Evolutionary conservation across 2,329 filamentous ascomycete genomes (phyloP).

Genomic region (Rasamsonia emersonii): DNA sequence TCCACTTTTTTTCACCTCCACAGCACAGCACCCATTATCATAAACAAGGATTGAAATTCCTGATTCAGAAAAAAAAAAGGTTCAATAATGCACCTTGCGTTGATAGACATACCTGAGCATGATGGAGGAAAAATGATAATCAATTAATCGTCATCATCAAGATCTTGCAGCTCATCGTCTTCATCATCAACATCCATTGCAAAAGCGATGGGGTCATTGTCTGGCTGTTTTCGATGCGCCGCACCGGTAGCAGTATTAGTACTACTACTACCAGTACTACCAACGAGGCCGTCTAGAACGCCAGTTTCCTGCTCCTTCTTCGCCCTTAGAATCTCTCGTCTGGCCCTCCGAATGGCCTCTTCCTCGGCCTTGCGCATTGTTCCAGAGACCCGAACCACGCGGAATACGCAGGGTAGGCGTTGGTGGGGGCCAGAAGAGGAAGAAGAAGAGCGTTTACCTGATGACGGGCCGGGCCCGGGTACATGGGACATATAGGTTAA

Average conservation of each 20-base stretch:
- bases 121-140: too few species aligned
- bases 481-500: slow-evolving; percentile 70
- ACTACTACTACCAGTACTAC: too few species aligned
- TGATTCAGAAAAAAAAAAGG: too few species aligned
- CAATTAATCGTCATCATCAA: slow-evolving; percentile 4
- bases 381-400: slow-evolving; percentile 78
- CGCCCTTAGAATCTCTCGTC: slow-evolving; percentile 60
- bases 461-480: slow-evolving; percentile 34
- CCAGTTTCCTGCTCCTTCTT: slow-evolving; percentile 43
- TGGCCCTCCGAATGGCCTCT: slow-evolving; percentile 73
- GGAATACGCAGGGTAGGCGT: slow-evolving; percentile 58
- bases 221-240: too few species aligned
- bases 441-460: slow-evolving; percentile 10
- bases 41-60: too few species aligned
- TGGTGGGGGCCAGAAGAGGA: slow-evolving; percentile 7
- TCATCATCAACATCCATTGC: slow-evolving; percentile 7
- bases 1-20: too few species aligned
- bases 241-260: too few species aligned
- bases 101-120: too few species aligned
- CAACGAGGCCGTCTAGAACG: slow-evolving; percentile 32
- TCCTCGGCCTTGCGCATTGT: slow-evolving; percentile 90
- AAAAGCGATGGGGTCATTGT: too few species aligned
- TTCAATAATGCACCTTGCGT: too few species aligned
- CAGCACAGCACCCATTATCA: too few species aligned
- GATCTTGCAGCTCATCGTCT: slow-evolving; percentile 4